A percentile compares a stretch with the other conserved stretches of the same genome.
Conservation (phyloP, 2,329 filamentous ascomycete species). For the Ophiostoma fasciatum region DNA sequence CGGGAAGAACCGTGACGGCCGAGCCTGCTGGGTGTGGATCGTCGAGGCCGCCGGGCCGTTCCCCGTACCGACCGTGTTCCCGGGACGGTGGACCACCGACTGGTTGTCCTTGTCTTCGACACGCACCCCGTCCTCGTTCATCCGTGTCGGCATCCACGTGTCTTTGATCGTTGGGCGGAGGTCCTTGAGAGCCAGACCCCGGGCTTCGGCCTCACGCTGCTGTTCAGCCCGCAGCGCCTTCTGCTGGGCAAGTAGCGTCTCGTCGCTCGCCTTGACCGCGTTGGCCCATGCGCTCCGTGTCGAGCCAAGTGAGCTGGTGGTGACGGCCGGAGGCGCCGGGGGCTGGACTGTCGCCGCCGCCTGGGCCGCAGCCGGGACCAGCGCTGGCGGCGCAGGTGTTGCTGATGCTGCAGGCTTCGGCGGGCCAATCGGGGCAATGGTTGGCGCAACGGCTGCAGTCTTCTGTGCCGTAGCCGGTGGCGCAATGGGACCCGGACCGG, state of each 20-base stretch:
- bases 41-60: constrained; percentile 11
- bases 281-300: constrained; percentile 21
- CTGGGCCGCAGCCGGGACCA: too few species aligned
- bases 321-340: not conserved
- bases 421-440: constrained; percentile 24
- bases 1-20: constrained; percentile 49
- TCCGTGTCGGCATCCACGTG: constrained; percentile 33
- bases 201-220: constrained; percentile 28
- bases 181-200: constrained; percentile 29
- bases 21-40: constrained; percentile 26
- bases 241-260: constrained; percentile 25
- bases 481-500: constrained; percentile 29
- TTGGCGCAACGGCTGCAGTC: constrained; percentile 7
- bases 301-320: not conserved
- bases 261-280: constrained; percentile 31
- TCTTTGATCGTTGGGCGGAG: constrained; percentile 35
- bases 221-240: constrained; percentile 25
- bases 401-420: constrained; percentile 12
- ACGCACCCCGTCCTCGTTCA: constrained; percentile 22
- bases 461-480: constrained; percentile 20
- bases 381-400: not conserved
- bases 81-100: constrained; percentile 15
- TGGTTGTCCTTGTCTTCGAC: constrained; percentile 16
- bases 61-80: constrained; percentile 8
- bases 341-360: too few species aligned